Evolutionary conservation across 352 stramenopile species (phyloP).

Genomic region (Thalassiosira livingstoniorum): DNA sequence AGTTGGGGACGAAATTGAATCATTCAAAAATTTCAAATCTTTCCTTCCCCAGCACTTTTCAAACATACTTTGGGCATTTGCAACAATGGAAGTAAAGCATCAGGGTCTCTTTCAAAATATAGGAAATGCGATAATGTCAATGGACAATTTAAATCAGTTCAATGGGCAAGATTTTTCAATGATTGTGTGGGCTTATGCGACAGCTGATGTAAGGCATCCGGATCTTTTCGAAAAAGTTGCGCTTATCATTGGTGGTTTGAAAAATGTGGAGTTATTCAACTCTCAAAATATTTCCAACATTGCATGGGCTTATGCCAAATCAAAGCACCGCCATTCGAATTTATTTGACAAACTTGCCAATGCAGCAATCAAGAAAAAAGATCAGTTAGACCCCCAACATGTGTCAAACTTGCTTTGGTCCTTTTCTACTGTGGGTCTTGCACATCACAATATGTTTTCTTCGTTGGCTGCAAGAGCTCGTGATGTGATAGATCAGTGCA

Average conservation of each 20-base stretch:
- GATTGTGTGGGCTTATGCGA: slow-evolving; percentile 35
- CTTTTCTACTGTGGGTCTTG: not conserved
- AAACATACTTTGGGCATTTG: slow-evolving; percentile 26
- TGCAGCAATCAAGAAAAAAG: not conserved
- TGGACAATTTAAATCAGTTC: slow-evolving; percentile 24
- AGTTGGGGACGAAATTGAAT: not conserved
- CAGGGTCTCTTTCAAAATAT: slow-evolving; percentile 5
- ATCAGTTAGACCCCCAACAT: slow-evolving; percentile 10
- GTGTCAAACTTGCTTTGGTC: slow-evolving; percentile 18
- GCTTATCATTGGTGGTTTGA: not conserved
- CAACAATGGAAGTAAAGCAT: slow-evolving; percentile 12
- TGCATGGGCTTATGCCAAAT: slow-evolving; percentile 29
- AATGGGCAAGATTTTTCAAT: slow-evolving; percentile 32
- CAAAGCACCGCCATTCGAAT: not conserved
- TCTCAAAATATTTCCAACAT: slow-evolving; percentile 29
- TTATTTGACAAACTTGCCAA: slow-evolving; percentile 22
- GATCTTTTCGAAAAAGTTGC: slow-evolving; percentile 24
- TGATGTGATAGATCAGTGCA: slow-evolving; percentile 1
- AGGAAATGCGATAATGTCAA: slow-evolving; percentile 1
- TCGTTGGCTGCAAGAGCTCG: not conserved
- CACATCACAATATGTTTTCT: not conserved
- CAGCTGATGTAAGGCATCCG: not conserved
- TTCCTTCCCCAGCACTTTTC: slow-evolving; percentile 5
- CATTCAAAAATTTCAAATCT: not conserved
- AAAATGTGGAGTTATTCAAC: slow-evolving; percentile 24